Percentiles rank a stretch among this genome's conserved stretches.
Conservation (phyloP, 768 basidiomycete species). For the Amanita fuliginea region DNA sequence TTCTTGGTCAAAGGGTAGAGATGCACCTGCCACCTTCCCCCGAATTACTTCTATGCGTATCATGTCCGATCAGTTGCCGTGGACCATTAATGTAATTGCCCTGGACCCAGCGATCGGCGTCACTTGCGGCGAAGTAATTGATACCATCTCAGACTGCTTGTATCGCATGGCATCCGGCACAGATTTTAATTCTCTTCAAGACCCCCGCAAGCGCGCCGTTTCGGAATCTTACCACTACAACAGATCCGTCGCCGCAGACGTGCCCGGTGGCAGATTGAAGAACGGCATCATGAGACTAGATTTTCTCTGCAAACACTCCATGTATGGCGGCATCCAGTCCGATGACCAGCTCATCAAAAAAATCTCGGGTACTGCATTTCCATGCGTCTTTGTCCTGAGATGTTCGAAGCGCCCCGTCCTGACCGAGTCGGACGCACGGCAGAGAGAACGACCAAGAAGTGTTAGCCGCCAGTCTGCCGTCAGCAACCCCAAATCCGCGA, state of each 20-base stretch:
- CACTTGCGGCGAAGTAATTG: constrained; percentile 58
- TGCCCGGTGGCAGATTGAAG: constrained; percentile 60
- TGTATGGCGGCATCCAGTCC: constrained; percentile 50
- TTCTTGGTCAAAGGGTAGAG: constrained; percentile 60
- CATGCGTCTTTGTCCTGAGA: constrained; percentile 50
- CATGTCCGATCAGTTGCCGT: constrained; percentile 43
- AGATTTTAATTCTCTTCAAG: constrained; percentile 37
- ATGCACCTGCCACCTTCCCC: constrained; percentile 56
- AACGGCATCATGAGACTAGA: constrained; percentile 57
- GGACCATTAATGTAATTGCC: constrained; percentile 41
- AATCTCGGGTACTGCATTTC: constrained; percentile 34
- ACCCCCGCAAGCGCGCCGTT: constrained; percentile 28
- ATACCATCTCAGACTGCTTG: constrained; percentile 40
- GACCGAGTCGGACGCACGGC: constrained; percentile 36
- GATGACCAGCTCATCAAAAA: constrained; percentile 34
- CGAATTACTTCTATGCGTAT: constrained; percentile 42
- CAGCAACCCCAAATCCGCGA: neutral
- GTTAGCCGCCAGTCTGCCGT: constrained; percentile 1
- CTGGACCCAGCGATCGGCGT: constrained; percentile 36
- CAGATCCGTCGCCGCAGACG: constrained; percentile 48
- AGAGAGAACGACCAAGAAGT: constrained; percentile 20
- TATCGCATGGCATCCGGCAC: constrained; percentile 35
- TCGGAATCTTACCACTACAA: constrained; percentile 51
- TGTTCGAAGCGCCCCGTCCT: constrained; percentile 37
- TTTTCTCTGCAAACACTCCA: constrained; percentile 45